Base-by-base conservation (phyloP, 139 green algal species). In the Chlamydomonas sphaeroides region DNA sequence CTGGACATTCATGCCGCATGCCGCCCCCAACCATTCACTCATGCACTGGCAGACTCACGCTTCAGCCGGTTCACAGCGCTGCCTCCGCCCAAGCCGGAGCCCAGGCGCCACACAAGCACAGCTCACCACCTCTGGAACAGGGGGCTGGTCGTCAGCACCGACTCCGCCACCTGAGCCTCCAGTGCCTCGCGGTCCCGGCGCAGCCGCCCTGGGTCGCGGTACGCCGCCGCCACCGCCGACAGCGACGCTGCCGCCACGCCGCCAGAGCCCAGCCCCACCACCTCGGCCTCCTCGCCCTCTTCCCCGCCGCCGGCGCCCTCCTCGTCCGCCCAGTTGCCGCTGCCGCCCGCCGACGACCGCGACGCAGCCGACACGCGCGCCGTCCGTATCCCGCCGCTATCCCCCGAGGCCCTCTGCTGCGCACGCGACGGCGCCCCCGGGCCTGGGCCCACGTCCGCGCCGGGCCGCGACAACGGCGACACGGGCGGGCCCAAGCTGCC, bases 121-220 rank as follows among this genome's bases (percentile, higher is more conserved):
- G 45, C 45, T 65, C 66, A 80, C 0, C 61, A 51, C 59, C 59
- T 42, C n/a, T 70, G 74, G 74, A 80, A 80, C 23, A 80, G 74
- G 26, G 74, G 74, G 39, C 74, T 80, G 30, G 30, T 48, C 32
- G 39, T 69, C 30, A 80, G 41, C 32, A 80, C 59, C 15, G 74
- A 33, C 59, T 80, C 74, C 61, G 74, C 66, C 28, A 80, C 59
- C 74, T 15, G 59, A n/a, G 21, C 20, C 59, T 80, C 74, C n/a
- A 80, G 59, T 14, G 59, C 59, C 42, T 80, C 74, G 14, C 74
- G 59, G 25, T 80, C 72, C 41, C 25, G 35, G 11, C 74, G 59
- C 41, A 71, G 59, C 39, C 74, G 74, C 74, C 62, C 74, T 0
- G 39, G 59, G 25, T 80, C 74, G 7, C 28, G 30, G n/a, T 68